Conservation (phyloP, 768 basidiomycete genomes). For the Lactifluus volemus region DNA sequence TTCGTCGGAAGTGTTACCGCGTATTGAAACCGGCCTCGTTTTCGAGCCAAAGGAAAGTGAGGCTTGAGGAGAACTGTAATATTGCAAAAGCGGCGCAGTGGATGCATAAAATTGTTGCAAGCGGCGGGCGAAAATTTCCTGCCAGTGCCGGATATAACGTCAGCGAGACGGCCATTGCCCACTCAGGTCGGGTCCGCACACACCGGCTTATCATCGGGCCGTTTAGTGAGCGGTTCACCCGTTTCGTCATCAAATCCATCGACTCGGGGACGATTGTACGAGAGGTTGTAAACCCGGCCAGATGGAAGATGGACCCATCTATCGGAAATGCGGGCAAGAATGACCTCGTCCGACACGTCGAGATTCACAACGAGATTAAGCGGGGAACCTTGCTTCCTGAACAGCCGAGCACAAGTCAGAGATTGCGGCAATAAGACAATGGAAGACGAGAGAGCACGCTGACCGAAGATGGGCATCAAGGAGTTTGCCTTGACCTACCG, state of each 20-base stretch:
- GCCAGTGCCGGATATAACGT: background rate
- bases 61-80: constrained; percentile 42
- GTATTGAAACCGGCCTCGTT: constrained; percentile 49
- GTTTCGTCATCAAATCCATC: constrained; percentile 79
- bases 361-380: constrained; percentile 79
- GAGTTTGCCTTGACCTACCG: constrained; percentile 71
- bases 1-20: constrained; percentile 74
- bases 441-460: constrained; percentile 19
- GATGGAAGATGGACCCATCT: constrained; percentile 86
- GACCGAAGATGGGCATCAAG: constrained; percentile 71
- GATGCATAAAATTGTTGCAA: constrained; percentile 68
- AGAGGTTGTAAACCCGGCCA: constrained; percentile 83
- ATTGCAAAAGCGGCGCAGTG: constrained; percentile 72
- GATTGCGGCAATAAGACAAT: background rate
- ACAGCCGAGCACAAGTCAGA: background rate
- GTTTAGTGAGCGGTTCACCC: constrained; percentile 78
- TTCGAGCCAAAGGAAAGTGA: constrained; percentile 21
- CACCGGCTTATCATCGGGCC: constrained; percentile 87
- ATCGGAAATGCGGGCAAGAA: constrained; percentile 79
- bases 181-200: constrained; percentile 22
- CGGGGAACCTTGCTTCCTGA: constrained; percentile 52
- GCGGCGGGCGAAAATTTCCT: constrained; percentile 76
- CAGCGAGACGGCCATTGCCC: background rate
- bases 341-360: constrained; percentile 81
- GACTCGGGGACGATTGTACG: constrained; percentile 77